These are phyloP conservation scores for Corylus heterophylla DNA, from an alignment of 306 rosid genomes.

Conservation along the genomic window DNA sequence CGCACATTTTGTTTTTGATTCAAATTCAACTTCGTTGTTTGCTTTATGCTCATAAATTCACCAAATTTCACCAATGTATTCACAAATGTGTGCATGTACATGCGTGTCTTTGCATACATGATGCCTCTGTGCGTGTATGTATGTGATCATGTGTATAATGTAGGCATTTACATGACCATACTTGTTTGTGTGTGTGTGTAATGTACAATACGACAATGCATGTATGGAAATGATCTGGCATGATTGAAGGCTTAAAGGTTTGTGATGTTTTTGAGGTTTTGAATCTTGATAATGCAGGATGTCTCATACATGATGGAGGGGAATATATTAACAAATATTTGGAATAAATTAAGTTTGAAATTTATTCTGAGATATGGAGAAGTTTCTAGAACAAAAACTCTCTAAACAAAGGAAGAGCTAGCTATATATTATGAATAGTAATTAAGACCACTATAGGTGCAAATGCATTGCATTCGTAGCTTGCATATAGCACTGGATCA, in stretches of 20 bases:
- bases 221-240: conserved; percentile 47
- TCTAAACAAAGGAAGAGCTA: background rate
- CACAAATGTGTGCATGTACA: background rate
- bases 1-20: background rate
- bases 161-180: background rate
- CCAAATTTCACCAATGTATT: background rate
- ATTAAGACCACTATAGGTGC: background rate
- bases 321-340: background rate
- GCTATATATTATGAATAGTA: background rate
- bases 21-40: background rate
- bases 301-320: background rate
- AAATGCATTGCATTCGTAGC: background rate
- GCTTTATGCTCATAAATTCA: background rate
- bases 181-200: background rate
- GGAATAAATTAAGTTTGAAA: background rate
- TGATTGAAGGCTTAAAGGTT: conserved; percentile 89
- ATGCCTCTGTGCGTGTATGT: background rate
- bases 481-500: background rate
- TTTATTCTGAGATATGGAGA: background rate
- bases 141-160: background rate
- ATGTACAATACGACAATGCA: too few relatives aligned
- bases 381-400: background rate
- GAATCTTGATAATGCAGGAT: conserved; percentile 25
- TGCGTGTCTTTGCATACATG: background rate
- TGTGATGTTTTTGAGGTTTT: conserved; percentile 17